These are phyloP conservation scores for Gamarada debralockiae DNA, from an alignment of 495 filamentous ascomycete species.

Conservation along the genomic window DNA sequence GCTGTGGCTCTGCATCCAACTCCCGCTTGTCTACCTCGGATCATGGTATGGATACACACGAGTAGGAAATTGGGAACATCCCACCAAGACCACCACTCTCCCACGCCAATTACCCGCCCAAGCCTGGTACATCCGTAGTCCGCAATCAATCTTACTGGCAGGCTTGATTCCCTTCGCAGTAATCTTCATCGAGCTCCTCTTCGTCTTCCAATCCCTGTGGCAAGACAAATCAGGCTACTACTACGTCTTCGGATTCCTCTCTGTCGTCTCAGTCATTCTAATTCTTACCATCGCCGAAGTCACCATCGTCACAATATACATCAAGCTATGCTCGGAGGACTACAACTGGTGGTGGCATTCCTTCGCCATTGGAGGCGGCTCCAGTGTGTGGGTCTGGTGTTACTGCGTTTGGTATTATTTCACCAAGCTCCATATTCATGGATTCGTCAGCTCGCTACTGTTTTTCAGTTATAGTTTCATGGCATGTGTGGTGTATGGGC, in stretches of 20 bases:
- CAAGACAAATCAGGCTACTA: constrained; percentile 93
- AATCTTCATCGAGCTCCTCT: constrained; percentile 90
- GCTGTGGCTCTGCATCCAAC: constrained; percentile 86
- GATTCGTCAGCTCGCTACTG: constrained; percentile 73
- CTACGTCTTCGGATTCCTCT: constrained; percentile 90
- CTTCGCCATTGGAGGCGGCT: constrained; percentile 78
- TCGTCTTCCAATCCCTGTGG: constrained; percentile 89
- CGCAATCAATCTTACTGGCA: constrained; percentile 63
- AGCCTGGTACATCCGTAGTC: constrained; percentile 70
- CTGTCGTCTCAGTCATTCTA: constrained; percentile 69
- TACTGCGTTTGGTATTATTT: constrained; percentile 89
- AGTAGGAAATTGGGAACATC: constrained; percentile 74
- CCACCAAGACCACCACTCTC: constrained; percentile 74
- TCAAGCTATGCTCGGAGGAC: constrained; percentile 83
- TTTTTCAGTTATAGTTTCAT: constrained; percentile 84
- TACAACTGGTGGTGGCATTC: constrained; percentile 97
- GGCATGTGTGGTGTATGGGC: constrained; percentile 78
- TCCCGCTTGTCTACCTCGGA: constrained; percentile 84
- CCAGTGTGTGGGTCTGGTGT: constrained; percentile 78
- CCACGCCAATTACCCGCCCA: constrained; percentile 74
- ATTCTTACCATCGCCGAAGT: constrained; percentile 83
- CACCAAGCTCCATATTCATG: constrained; percentile 76
- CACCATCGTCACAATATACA: constrained; percentile 84
- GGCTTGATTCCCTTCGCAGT: constrained; percentile 89
- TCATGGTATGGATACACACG: constrained; percentile 74